Percentiles rank a stretch among this genome's conserved stretches.
Conservation (phyloP, 1,139 yeast genomes). For the Scheffersomyces titani region DNA sequence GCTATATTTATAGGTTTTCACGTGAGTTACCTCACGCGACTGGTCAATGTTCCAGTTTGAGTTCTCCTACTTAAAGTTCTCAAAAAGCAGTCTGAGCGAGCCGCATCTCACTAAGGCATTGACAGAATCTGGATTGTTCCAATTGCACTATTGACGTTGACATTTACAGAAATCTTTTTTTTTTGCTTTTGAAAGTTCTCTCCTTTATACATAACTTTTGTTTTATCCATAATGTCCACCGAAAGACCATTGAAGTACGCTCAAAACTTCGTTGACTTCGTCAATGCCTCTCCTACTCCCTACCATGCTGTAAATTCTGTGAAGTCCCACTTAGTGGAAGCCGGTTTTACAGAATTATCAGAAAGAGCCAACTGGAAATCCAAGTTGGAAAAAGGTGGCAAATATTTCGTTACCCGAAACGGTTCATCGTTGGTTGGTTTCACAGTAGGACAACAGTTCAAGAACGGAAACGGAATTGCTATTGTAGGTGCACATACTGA, state of each 20-base stretch:
- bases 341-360: conserved; percentile 73
- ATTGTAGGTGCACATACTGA: conserved; percentile 95
- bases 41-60: too few relatives aligned
- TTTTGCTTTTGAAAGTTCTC: background rate
- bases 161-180: background rate
- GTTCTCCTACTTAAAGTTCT: background rate
- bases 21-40: background rate
- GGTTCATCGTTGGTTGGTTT: conserved; percentile 88
- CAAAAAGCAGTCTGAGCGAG: background rate
- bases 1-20: background rate
- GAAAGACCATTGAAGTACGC: conserved; percentile 36
- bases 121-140: background rate
- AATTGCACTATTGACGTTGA: background rate
- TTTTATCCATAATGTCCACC: background rate
- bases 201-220: background rate
- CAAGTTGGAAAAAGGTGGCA: conserved; percentile 52
- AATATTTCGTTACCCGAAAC: conserved; percentile 83
- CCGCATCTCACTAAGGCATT: background rate
- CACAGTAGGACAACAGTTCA: conserved; percentile 71
- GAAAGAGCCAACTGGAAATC: conserved; percentile 82
- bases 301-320: conserved; percentile 84
- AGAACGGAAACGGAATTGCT: conserved; percentile 82
- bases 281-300: conserved; percentile 89
- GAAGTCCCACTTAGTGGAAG: conserved; percentile 49
- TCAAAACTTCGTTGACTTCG: conserved; percentile 68